A percentile compares a stretch with the other conserved stretches of the same genome.
Evolutionary conservation across 2,329 filamentous ascomycete species (phyloP).

Genomic region (Chaetothyriales sp.): DNA sequence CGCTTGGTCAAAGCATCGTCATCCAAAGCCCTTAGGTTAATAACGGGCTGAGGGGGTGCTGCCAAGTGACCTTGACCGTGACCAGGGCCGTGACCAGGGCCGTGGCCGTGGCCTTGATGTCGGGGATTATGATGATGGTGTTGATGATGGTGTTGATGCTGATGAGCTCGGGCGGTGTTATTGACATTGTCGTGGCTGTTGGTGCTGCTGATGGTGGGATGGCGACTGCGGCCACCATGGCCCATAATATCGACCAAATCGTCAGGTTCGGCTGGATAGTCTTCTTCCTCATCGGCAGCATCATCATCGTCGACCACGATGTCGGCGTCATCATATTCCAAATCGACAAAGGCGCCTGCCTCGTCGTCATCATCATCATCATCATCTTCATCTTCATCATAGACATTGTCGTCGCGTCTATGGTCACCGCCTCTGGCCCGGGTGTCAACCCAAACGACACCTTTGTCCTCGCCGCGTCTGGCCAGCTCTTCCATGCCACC

Average conservation of each 20-base stretch:
- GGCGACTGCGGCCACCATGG: slow-evolving; percentile 1
- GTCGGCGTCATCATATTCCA: slow-evolving; percentile 2
- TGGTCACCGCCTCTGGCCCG: slow-evolving; percentile 5
- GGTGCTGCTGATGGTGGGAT: neutral
- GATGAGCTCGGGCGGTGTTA: neutral
- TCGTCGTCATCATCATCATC: slow-evolving; percentile 13
- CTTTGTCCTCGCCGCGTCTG: slow-evolving; percentile 32
- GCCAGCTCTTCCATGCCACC: slow-evolving; percentile 34
- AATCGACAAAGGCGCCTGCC: slow-evolving; percentile 9
- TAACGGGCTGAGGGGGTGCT: neutral
- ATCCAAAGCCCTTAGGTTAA: slow-evolving; percentile 27
- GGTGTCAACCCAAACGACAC: slow-evolving; percentile 32
- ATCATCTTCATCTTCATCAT: slow-evolving; percentile 15
- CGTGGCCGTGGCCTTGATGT: neutral
- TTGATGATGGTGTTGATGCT: neutral
- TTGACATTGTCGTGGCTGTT: neutral
- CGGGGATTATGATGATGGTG: neutral
- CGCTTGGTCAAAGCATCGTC: slow-evolving; percentile 28
- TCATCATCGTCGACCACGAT: slow-evolving; percentile 5
- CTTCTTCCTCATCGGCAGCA: slow-evolving; percentile 9
- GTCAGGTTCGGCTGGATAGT: slow-evolving; percentile 1
- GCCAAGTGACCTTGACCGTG: neutral
- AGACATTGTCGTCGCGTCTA: slow-evolving; percentile 2
- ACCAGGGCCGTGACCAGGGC: too few relatives aligned
- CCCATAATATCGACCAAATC: neutral